Evolutionary conservation across 345 rosid genomes (phyloP), one percentile per base, ranked within the genome.

Genomic region (Citrus inodora): DNA sequence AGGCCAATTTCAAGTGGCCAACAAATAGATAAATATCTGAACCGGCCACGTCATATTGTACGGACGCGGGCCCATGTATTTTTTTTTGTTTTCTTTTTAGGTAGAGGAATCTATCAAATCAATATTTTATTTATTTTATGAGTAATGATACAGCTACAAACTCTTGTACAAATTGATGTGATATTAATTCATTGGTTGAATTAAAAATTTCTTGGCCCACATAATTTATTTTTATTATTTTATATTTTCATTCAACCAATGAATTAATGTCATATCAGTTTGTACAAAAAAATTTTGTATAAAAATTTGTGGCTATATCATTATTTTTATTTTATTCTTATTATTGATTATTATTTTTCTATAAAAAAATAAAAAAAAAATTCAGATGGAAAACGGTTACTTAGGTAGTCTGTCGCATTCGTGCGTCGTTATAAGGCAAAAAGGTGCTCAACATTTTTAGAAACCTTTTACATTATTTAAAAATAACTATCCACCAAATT

Each of bases 31-130:
- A 35, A 42, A 72, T 42, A 72, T 71, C 76, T 42, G 62, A 72
- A 67, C 17, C 42, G 21, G 33, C 79, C 77, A 55, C 78, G 46
- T 73, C 73, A 83, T 53, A 24, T 22, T 80, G 81, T 76, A 83
- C 85, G 85, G 82, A 80, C 68, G 19, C 28, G 81, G 80, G 64
- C 14, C 80, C 33, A 1, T 78, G 22, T 9, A 1, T 7, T 5
- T 5, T 1, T 1, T 16, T 3, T 7, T 3, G 37, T 35, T 35
- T 35, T 35, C 37, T 35, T 1, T 48, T 60, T 77, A 82, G 71
- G 82, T 66, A 74, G 62, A 65, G 75, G 80, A 78, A 82, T 82
- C 80, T 75, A 71, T 53, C 75, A 27, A 62, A 59, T 58, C 67
- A 58, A 58, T 42, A 9, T 9, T 28, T 61, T 7, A 32, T 70